phyloP scores from a whole-genome alignment of 106 monocot species.

The Agapanthus africanus region DNA sequence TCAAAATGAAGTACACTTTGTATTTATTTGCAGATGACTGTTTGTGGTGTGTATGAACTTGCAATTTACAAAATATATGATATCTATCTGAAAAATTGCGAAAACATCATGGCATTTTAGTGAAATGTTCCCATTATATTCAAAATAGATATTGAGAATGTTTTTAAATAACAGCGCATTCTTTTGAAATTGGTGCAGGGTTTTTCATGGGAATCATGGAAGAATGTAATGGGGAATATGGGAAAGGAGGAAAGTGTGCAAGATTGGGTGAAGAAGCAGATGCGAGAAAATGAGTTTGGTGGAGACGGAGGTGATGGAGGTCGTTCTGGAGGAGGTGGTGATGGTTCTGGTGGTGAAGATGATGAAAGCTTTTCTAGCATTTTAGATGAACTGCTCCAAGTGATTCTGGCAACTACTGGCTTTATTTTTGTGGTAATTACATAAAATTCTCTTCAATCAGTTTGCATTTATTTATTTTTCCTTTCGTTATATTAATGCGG shows the following conservation, averaged over 20 bases:
- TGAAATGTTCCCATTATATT: too few species aligned
- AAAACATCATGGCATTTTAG: too few species aligned
- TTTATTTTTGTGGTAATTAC: conserved; percentile 60
- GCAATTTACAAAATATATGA: too few species aligned
- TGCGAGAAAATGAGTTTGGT: neutral
- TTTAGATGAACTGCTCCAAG: conserved; percentile 49
- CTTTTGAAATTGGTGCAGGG: neutral
- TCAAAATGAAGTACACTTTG: too few species aligned
- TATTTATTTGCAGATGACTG: too few species aligned
- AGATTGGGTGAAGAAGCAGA: neutral
- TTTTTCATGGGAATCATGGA: conserved; percentile 2
- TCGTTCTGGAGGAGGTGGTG: conserved; percentile 18
- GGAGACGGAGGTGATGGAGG: conserved; percentile 23
- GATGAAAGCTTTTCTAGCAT: conserved; percentile 35
- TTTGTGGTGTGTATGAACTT: too few species aligned
- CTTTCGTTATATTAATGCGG: too few species aligned
- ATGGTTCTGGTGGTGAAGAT: conserved; percentile 27
- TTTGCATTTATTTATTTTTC: too few species aligned
- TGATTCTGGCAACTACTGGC: conserved; percentile 45
- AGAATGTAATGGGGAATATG: conserved; percentile 6
- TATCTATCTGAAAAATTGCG: too few species aligned
- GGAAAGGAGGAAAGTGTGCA: neutral
- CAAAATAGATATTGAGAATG: too few species aligned
- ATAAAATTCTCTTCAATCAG: too few species aligned
- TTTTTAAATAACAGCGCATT: too few species aligned